Evolutionary conservation across 83 land plant genomes (phyloP).

Genomic region (Picea abies): DNA sequence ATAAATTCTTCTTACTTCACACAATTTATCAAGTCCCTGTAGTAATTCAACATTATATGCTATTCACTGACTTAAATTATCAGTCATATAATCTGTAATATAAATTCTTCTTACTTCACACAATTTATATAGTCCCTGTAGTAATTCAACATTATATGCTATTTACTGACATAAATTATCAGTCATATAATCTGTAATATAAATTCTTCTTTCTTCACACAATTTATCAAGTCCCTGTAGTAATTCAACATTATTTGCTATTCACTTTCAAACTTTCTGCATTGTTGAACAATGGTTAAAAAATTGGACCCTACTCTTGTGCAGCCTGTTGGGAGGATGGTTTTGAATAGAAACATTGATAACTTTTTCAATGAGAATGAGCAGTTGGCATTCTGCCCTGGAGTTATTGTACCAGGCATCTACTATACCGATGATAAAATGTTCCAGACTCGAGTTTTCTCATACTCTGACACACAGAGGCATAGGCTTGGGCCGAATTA

Average conservation of each 20-base stretch:
- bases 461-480: constrained; percentile 81
- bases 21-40: no score
- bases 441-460: constrained; percentile 70
- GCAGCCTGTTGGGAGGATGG: constrained; percentile 52
- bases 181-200: background rate
- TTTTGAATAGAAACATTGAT: constrained; percentile 48
- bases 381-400: constrained; percentile 47
- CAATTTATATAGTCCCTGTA: no score
- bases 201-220: no score
- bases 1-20: background rate
- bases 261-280: no score
- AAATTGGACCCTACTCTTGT: background rate
- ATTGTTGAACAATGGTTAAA: no score
- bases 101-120: background rate
- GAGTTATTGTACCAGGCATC: constrained; percentile 63
- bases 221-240: no score
- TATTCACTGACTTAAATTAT: no score
- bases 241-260: no score
- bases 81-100: no score
- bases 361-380: constrained; percentile 54
- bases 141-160: no score
- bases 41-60: no score
- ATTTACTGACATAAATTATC: no score
- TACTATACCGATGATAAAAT: constrained; percentile 81
- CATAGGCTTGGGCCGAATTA: constrained; percentile 86